These are phyloP conservation scores for Asclepias syriaca DNA, from an alignment of 257 asterid species.

Conservation along the genomic window DNA sequence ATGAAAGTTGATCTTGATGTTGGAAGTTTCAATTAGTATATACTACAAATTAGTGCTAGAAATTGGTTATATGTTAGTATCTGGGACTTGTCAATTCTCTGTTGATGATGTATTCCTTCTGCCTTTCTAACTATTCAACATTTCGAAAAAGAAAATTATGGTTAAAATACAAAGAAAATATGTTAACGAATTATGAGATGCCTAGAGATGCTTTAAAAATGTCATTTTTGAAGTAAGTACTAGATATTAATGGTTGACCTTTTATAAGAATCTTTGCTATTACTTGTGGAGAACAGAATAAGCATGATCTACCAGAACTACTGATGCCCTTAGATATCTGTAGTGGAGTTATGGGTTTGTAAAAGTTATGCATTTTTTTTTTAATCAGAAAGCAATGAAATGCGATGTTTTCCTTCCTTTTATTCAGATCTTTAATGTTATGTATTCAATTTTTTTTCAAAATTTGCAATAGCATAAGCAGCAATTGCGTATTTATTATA, in stretches of 20 bases:
- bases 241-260: neutral
- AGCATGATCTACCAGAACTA: neutral
- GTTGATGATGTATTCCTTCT: neutral
- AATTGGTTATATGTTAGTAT: neutral
- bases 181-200: too few species aligned
- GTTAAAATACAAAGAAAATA: neutral
- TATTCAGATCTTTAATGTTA: neutral
- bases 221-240: neutral
- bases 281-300: too few species aligned
- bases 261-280: too few species aligned
- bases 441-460: neutral
- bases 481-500: neutral
- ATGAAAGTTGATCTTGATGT: neutral
- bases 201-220: too few species aligned
- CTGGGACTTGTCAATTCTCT: neutral
- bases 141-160: neutral
- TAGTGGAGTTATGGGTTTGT: neutral
- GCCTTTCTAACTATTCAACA: neutral
- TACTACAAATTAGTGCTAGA: neutral
- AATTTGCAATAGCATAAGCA: neutral
- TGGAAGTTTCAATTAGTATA: neutral
- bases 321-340: neutral
- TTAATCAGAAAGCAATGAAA: neutral
- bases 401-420: neutral
- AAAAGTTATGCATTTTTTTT: neutral